Conservation (phyloP, 2,329 filamentous ascomycete genomes). For the Hortaea sp. region DNA sequence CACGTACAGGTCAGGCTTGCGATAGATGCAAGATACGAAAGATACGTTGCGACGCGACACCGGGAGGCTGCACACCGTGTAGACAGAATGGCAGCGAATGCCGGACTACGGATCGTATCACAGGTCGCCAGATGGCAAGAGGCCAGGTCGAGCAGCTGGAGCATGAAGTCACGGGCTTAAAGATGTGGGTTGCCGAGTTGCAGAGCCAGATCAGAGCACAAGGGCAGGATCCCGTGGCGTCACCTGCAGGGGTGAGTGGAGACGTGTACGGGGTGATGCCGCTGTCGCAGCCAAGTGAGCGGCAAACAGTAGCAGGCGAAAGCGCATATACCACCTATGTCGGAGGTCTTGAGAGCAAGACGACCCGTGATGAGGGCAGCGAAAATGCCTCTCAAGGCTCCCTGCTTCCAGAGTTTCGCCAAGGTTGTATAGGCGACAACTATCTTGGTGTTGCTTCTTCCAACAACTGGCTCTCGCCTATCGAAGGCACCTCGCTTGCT, state of each 20-base stretch:
- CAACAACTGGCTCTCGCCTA: slow-evolving; percentile 57
- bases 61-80: slow-evolving; percentile 75
- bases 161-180: slow-evolving; percentile 57
- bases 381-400: slow-evolving; percentile 7
- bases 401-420: slow-evolving; percentile 36
- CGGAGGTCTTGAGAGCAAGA: too few relatives aligned
- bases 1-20: slow-evolving; percentile 72
- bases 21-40: slow-evolving; percentile 86
- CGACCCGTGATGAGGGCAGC: background rate
- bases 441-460: slow-evolving; percentile 57
- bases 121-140: slow-evolving; percentile 65
- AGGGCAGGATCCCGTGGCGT: slow-evolving; percentile 44
- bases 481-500: slow-evolving; percentile 66
- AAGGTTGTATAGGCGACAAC: slow-evolving; percentile 46
- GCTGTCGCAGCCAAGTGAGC: slow-evolving; percentile 1
- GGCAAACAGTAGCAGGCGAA: slow-evolving; percentile 1
- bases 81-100: slow-evolving; percentile 66
- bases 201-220: slow-evolving; percentile 54
- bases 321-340: background rate
- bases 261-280: background rate
- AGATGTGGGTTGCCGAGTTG: slow-evolving; percentile 56
- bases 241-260: slow-evolving; percentile 3
- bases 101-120: slow-evolving; percentile 78
- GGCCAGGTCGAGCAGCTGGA: slow-evolving; percentile 73
- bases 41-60: slow-evolving; percentile 73